Conservation (phyloP, 78 protist genomes). For the Bigelowiella natans region DNA sequence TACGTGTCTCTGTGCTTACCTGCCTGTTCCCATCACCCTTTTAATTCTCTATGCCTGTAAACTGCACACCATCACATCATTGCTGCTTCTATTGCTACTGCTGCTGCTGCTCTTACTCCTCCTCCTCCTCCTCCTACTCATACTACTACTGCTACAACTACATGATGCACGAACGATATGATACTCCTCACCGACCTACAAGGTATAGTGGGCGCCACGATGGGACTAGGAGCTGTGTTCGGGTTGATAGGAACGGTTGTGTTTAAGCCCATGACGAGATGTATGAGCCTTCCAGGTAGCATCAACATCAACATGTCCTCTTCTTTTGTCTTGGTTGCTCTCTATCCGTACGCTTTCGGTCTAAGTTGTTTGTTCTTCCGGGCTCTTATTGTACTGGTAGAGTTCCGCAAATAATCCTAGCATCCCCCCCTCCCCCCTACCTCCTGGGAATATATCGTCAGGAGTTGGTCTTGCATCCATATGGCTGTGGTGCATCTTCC, state of each 20-base stretch:
- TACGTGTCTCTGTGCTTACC: not conserved
- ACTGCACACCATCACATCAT: not conserved
- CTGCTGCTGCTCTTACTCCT: too few species aligned
- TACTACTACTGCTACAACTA: not conserved
- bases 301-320: too few species aligned
- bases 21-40: not conserved
- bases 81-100: not conserved
- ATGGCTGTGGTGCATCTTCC: not conserved
- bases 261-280: not conserved
- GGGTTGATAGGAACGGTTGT: not conserved
- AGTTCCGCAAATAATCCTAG: too few species aligned
- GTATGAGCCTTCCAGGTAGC: not conserved
- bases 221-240: not conserved
- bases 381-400: too few species aligned
- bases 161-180: not conserved
- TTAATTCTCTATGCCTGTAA: not conserved
- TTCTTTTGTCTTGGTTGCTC: too few species aligned
- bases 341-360: too few species aligned
- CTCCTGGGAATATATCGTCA: too few species aligned
- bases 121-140: not conserved
- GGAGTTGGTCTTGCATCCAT: not conserved
- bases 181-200: not conserved
- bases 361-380: too few species aligned
- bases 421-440: too few species aligned
- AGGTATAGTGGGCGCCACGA: not conserved